Evolutionary conservation across 345 rosid species (phyloP).

Genomic region (Sisymbrium irio): DNA sequence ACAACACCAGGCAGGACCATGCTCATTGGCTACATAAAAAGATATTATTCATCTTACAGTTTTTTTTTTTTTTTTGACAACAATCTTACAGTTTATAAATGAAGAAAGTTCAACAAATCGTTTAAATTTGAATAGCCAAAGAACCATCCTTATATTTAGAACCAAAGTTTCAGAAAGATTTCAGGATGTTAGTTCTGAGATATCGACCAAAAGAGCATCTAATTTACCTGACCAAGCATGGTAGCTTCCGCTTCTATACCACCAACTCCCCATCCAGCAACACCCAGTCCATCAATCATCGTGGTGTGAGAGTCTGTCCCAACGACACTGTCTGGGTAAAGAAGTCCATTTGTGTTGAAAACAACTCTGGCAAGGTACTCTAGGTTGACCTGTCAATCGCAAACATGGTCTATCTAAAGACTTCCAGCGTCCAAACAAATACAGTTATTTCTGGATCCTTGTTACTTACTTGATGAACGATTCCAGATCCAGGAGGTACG

Average conservation of each 20-base stretch:
- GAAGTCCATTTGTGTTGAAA: conserved; percentile 69
- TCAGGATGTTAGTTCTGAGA: neutral
- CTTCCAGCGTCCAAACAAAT: neutral
- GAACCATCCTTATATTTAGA: neutral
- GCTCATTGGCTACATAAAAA: conserved; percentile 83
- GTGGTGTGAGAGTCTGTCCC: conserved; percentile 99
- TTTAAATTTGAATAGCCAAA: neutral
- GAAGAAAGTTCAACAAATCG: neutral
- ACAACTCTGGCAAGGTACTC: conserved; percentile 98
- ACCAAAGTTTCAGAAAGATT: neutral
- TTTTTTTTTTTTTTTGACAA: too few relatives aligned
- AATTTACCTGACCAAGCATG: conserved; percentile 95
- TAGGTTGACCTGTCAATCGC: conserved; percentile 66
- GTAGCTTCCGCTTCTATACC: conserved; percentile 99
- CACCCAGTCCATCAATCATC: conserved; percentile 99
- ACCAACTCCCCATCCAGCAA: conserved; percentile 99
- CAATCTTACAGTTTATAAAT: neutral
- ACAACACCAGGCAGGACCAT: conserved; percentile 99
- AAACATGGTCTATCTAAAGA: neutral
- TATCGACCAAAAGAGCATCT: neutral
- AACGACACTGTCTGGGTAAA: conserved; percentile 97
- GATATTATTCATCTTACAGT: neutral
- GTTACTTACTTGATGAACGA: conserved; percentile 90
- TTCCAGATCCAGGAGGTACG: conserved; percentile 99
- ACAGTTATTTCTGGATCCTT: neutral